Evolutionary conservation across 2,329 filamentous ascomycete genomes (phyloP), one percentile per base, ranked within the genome.

Genomic region (Cladophialophora exuberans): DNA sequence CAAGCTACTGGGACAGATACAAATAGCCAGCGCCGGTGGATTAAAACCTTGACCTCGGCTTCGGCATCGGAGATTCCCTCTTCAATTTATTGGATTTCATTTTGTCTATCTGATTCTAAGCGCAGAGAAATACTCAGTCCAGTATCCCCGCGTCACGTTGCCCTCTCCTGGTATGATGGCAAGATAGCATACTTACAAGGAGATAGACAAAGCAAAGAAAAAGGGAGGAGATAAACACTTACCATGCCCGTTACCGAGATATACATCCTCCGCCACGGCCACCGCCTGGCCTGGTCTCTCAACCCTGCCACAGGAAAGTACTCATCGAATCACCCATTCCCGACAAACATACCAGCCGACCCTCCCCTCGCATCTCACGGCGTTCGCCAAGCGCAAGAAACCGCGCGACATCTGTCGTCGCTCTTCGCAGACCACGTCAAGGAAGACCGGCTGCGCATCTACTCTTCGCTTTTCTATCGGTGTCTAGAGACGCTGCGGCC

Each of bases 271-370:
- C 56, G 64, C 20, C 64, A 66, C 46, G 64, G 62, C 38, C 96
- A 96, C 73, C 90, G 94, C 60, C 87, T 89, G 62, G 91, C 88
- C 70, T 97, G 92, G 90, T 83, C 84, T 38, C 89, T 97, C 57
- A 86, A 97, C 73, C 84, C 85, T 41, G 76, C 80, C 58, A 93
- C 89, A 31, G 93, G 94, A 49, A 80, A 80, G 64, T 97, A 97
- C 76, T 82, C 81, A 50, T 78, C 88, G 20, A 79, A 79, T 55
- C 84, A 94, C 62, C 84, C 81, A 36, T 90, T 89, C 31, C 93
- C 94, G 1, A 97, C 94, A 4, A 89, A 89, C 49, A 91, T 96
- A 61, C 81, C 92, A 3, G 88, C 88, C 22, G 94, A 99, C 69
- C 92, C 92, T 41, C 86, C 90, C 7, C 81, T 99, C 64, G 91